Evolutionary conservation across 2,329 filamentous ascomycete genomes (phyloP), one percentile per base, ranked within the genome.

Genomic region (Xylariaceae sp.): DNA sequence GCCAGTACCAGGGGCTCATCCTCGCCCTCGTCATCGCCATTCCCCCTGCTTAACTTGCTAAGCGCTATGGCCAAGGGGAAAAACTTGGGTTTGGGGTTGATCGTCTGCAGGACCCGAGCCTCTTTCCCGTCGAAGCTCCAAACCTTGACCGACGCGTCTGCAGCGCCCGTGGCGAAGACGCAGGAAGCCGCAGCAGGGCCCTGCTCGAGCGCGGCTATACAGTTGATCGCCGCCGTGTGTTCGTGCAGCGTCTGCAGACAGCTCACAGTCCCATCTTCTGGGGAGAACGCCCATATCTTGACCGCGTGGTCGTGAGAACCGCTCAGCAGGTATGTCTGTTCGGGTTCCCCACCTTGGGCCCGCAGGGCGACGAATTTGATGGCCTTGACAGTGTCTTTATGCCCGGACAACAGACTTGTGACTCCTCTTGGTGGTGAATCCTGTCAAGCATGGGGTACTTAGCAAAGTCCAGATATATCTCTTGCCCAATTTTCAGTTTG

Each of bases 231-330:
- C 7, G 74, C 80, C n/a, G 74, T 67, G 57, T 96, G 89, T 1
- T 77, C 81, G 14, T 74, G 65, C 1, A 84, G 55, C 1, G 71
- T 82, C 51, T 80, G 74, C 2, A 76, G 52, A 29, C 69, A 65
- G 5, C 43, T 67, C 54, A 47, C 63, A 55, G 33, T 49, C 47
- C 30, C 53, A 18, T 46, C n/a, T n/a, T n/a, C 52, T 3, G 32
- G 44, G 32, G 56, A 48, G 11, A 65, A 40, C 7, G 56, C 73
- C 88, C 90, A 97, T 41, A 94, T 60, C 37, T 78, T 78, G 43
- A 96, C 65, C 5, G 76, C 77, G 53, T 83, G 81, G 67, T 97
- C 90, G 40, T 88, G 83, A 19, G 85, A 83, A 28, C 88, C 92
- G 45, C 81, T 89, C 43, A 95, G 59, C 16, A 98, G 69, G 43